Conservation (phyloP, 1,139 yeast species). For the Hansenula lynferdii region DNA sequence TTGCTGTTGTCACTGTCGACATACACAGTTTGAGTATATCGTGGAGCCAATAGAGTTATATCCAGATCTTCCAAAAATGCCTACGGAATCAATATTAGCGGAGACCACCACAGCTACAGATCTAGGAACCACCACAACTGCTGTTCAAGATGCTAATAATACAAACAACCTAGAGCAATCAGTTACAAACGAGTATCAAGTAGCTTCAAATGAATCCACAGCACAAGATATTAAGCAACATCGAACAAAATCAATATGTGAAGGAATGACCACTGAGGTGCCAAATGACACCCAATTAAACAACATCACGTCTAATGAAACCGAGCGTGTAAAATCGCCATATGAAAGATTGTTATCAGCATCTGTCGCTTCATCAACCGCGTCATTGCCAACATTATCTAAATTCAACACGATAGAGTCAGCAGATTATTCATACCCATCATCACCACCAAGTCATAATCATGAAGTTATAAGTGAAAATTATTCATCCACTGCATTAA, state of each 20-base stretch:
- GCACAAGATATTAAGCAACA: too few species aligned
- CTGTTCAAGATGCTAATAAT: neutral
- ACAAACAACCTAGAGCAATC: neutral
- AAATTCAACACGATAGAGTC: neutral
- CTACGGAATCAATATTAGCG: too few species aligned
- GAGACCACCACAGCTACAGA: too few species aligned
- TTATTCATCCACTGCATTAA: neutral
- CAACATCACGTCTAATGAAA: too few species aligned
- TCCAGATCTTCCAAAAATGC: neutral
- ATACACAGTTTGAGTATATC: neutral
- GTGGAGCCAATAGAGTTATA: neutral
- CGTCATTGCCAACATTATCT: neutral
- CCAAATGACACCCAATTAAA: neutral
- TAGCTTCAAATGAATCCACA: too few species aligned
- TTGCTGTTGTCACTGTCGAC: neutral
- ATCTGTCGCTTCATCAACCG: neutral
- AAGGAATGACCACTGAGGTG: too few species aligned
- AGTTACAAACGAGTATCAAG: too few species aligned
- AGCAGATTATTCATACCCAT: neutral
- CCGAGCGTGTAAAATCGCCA: neutral
- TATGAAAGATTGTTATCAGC: neutral
- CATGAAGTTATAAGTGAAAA: neutral
- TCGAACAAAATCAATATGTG: too few species aligned
- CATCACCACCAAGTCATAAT: constrained; percentile 1
- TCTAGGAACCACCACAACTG: neutral